A percentile compares a stretch with the other conserved stretches of the same genome.
phyloP scores from a whole-genome alignment of 148 eudicot species.

The Cornus suecica region DNA sequence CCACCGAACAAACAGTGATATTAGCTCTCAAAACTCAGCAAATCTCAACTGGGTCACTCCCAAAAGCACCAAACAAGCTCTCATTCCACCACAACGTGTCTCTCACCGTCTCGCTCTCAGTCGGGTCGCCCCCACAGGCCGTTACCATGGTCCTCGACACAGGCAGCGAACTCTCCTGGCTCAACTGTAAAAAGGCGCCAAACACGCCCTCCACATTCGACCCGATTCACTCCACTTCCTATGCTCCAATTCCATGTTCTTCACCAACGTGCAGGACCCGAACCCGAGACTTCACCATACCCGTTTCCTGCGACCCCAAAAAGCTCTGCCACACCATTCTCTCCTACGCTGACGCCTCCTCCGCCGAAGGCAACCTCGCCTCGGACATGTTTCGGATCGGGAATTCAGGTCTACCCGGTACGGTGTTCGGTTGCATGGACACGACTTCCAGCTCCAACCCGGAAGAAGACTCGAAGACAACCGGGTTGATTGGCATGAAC shows the following conservation, averaged over 20 bases:
- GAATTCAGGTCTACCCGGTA: slow-evolving; percentile 34
- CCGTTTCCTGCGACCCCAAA: slow-evolving; percentile 66
- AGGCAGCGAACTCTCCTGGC: slow-evolving; percentile 87
- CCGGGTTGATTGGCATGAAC: slow-evolving; percentile 90
- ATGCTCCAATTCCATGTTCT: slow-evolving; percentile 50
- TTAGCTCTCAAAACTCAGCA: slow-evolving; percentile 42
- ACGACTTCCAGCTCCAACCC: slow-evolving; percentile 41
- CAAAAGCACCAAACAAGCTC: slow-evolving; percentile 48
- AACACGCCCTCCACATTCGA: slow-evolving; percentile 25
- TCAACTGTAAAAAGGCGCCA: slow-evolving; percentile 56
- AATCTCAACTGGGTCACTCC: slow-evolving; percentile 29
- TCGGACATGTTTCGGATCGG: slow-evolving; percentile 54
- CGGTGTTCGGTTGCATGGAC: slow-evolving; percentile 79
- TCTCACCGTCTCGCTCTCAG: slow-evolving; percentile 62
- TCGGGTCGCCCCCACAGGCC: slow-evolving; percentile 72
- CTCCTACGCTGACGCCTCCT: slow-evolving; percentile 70
- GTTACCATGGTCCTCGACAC: slow-evolving; percentile 89
- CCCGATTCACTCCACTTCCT: slow-evolving; percentile 48
- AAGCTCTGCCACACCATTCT: slow-evolving; percentile 66
- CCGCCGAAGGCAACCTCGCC: slow-evolving; percentile 74
- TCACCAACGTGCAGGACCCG: slow-evolving; percentile 46
- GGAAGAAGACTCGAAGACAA: slow-evolving; percentile 52
- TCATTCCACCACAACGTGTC: slow-evolving; percentile 79
- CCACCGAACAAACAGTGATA: slow-evolving; percentile 22
- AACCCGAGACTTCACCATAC: slow-evolving; percentile 55